Evolutionary conservation across 2,329 filamentous ascomycete species (phyloP).

Genomic region (Dactylonectria macrodidyma): DNA sequence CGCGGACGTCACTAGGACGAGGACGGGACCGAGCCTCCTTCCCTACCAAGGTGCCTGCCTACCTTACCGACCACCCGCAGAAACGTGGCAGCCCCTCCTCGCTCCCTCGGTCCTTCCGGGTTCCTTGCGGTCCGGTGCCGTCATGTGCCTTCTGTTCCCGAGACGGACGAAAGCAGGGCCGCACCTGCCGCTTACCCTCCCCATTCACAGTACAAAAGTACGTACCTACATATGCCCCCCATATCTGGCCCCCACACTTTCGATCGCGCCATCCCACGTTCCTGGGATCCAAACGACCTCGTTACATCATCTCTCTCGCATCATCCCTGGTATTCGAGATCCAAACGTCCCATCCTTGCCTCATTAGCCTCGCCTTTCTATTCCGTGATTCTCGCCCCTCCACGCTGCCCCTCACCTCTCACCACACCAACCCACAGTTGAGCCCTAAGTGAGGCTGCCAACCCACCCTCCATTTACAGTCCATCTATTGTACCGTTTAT

Average conservation of each 20-base stretch:
- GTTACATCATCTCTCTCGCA: slow-evolving; percentile 19
- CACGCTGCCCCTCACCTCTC: slow-evolving; percentile 1
- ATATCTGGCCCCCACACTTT: slow-evolving; percentile 35
- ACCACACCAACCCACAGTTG: slow-evolving; percentile 3
- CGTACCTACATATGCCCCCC: neutral
- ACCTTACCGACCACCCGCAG: neutral
- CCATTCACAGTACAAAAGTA: neutral
- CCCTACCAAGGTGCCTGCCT: too few species aligned
- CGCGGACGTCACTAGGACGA: too few species aligned
- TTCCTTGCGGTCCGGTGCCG: too few species aligned
- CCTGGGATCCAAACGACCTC: slow-evolving; percentile 33
- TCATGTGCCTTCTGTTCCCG: slow-evolving; percentile 8
- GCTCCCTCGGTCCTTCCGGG: neutral
- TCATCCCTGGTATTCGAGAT: slow-evolving; percentile 19
- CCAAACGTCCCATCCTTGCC: slow-evolving; percentile 6
- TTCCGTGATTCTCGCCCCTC: neutral
- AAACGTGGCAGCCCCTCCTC: slow-evolving; percentile 6
- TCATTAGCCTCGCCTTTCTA: neutral
- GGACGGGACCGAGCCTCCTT: too few species aligned
- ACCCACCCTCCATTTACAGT: neutral
- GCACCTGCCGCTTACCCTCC: slow-evolving; percentile 3
- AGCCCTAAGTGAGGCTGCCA: slow-evolving; percentile 21
- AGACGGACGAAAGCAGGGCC: neutral
- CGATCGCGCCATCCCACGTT: slow-evolving; percentile 44
- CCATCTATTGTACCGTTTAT: neutral